Percentiles rank a stretch among this genome's conserved stretches.
Evolutionary conservation across 495 filamentous ascomycete species (phyloP).

Genomic region (Annulohypoxylon maeteangense): DNA sequence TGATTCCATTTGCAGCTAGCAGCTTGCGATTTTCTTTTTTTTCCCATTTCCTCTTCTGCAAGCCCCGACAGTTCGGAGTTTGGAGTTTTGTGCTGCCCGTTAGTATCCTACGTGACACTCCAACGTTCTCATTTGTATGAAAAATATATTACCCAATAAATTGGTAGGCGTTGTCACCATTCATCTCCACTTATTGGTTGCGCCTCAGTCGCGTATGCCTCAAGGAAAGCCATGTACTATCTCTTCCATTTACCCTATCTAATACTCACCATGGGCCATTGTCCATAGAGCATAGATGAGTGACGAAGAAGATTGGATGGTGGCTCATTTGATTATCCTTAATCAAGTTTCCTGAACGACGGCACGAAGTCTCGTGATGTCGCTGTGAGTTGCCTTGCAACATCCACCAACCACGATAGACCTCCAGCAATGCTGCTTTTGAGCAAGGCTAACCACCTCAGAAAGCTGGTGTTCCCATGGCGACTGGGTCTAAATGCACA

Average conservation of each 20-base stretch:
- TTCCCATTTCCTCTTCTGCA: neutral
- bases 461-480: conserved; percentile 67
- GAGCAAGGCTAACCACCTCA: conserved; percentile 64
- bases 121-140: conserved; percentile 3
- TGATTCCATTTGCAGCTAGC: conserved; percentile 10
- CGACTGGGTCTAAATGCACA: conserved; percentile 8
- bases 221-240: neutral
- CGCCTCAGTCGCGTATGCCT: neutral
- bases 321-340: neutral
- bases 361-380: conserved; percentile 60
- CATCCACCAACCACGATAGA: conserved; percentile 69
- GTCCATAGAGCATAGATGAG: neutral
- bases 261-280: neutral
- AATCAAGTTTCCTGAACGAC: conserved; percentile 25
- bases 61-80: conserved; percentile 4
- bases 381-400: conserved; percentile 64
- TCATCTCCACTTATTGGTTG: neutral
- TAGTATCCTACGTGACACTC: conserved; percentile 3
- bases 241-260: neutral
- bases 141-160: conserved; percentile 1
- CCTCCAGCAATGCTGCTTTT: conserved; percentile 65
- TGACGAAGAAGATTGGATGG: neutral
- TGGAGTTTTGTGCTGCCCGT: conserved; percentile 22
- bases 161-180: neutral
- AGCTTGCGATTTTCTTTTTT: neutral